Conservation (phyloP, 106 monocot genomes). For the Dendrobium catenatum region DNA sequence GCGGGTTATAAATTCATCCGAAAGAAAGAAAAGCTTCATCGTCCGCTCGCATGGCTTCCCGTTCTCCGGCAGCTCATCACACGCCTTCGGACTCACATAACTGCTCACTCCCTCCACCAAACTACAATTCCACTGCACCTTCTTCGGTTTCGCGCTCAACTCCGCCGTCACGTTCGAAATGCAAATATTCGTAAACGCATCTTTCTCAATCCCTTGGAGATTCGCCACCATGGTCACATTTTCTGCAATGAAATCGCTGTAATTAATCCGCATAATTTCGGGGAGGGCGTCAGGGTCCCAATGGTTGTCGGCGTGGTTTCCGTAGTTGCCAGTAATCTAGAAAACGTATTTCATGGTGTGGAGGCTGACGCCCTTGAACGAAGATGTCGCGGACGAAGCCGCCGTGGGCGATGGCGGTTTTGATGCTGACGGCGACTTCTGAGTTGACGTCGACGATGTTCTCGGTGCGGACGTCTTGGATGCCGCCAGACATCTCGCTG, state of each 20-base stretch:
- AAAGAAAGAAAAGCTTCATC: too few species aligned
- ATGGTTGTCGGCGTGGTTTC: constrained; percentile 56
- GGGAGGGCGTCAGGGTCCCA: constrained; percentile 75
- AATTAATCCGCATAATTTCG: constrained; percentile 48
- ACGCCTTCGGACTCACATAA: too few species aligned
- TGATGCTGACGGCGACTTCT: constrained; percentile 70
- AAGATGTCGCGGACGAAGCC: constrained; percentile 63
- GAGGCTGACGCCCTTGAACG: constrained; percentile 41
- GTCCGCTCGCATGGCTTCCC: too few species aligned
- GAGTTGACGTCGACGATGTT: constrained; percentile 71
- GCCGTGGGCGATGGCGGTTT: constrained; percentile 69
- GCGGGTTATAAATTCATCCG: too few species aligned
- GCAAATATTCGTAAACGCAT: constrained; percentile 68
- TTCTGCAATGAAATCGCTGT: constrained; percentile 58
- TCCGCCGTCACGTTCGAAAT: constrained; percentile 67
- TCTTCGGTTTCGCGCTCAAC: constrained; percentile 19
- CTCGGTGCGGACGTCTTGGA: constrained; percentile 64
- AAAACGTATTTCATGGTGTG: constrained; percentile 79
- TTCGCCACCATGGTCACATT: constrained; percentile 64
- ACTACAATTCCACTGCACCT: too few species aligned
- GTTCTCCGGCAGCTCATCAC: too few species aligned
- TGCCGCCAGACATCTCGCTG: constrained; percentile 60
- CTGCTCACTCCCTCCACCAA: too few species aligned
- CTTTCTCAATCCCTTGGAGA: constrained; percentile 58
- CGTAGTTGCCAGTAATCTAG: constrained; percentile 80